Conservation (phyloP, 2,329 filamentous ascomycete species). For the Calonectria pseudoturangicola region DNA sequence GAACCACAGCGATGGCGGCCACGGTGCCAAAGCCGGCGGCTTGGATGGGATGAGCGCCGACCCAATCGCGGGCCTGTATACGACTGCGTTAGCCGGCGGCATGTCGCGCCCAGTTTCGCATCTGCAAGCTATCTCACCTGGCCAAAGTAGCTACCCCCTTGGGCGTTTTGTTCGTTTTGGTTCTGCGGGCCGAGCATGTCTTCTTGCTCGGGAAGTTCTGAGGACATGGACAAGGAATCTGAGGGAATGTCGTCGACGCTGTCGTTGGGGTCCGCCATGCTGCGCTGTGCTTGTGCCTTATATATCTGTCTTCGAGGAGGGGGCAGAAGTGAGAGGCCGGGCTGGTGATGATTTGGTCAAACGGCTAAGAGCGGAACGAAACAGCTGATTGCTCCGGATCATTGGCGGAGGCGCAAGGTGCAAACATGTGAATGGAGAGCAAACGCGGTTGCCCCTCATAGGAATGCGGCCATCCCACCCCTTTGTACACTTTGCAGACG, state of each 20-base stretch:
- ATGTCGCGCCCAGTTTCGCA: not conserved
- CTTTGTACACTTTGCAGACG: conserved; percentile 13
- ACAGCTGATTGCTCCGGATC: not conserved
- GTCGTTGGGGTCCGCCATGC: not conserved
- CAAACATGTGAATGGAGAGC: conserved; percentile 11
- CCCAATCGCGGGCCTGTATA: conserved; percentile 13
- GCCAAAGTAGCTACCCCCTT: conserved; percentile 3
- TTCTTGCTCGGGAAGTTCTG: not conserved
- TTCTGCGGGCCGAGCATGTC: not conserved
- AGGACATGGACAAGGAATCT: not conserved
- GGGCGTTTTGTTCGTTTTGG: not conserved
- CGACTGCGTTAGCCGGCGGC: conserved; percentile 2
- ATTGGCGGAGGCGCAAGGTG: not conserved
- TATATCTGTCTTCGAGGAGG: not conserved
- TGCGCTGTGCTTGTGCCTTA: not conserved
- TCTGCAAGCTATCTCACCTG: conserved; percentile 1
- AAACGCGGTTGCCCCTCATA: conserved; percentile 7
- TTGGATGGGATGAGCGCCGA: conserved; percentile 15
- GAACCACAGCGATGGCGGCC: conserved; percentile 35
- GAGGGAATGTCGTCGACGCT: conserved; percentile 13
- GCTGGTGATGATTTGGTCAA: too few species aligned
- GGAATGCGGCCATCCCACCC: not conserved
- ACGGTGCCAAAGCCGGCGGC: conserved; percentile 32
- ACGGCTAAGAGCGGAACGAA: not conserved
- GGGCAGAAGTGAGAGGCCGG: too few species aligned